Evolutionary conservation across 2,329 filamentous ascomycete genomes (phyloP).

Genomic region (Scedosporium minutisporum): DNA sequence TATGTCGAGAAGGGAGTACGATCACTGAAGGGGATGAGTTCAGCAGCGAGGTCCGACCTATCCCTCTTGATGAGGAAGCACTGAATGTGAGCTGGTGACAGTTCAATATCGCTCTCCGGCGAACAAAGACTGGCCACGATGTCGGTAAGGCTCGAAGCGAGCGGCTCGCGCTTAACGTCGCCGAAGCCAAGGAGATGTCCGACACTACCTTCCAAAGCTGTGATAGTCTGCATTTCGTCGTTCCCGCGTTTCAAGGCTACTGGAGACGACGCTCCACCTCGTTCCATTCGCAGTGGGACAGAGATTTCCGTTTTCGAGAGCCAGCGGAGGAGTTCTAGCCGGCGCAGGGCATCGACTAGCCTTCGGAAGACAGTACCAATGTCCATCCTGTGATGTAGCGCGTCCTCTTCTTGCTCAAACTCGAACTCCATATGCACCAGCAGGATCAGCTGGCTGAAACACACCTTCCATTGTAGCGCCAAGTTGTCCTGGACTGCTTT

Average conservation of each 20-base stretch:
- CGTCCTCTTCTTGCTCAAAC: constrained; percentile 62
- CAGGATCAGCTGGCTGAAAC: constrained; percentile 74
- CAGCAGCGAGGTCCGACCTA: constrained; percentile 48
- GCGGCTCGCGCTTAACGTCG: constrained; percentile 37
- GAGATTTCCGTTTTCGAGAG: constrained; percentile 50
- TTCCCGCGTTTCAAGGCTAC: constrained; percentile 27
- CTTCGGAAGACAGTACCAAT: constrained; percentile 61
- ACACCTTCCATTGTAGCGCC: constrained; percentile 59
- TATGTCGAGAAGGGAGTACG: constrained; percentile 62
- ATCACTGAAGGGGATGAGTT: constrained; percentile 46
- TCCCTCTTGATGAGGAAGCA: constrained; percentile 51
- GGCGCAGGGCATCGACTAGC: constrained; percentile 60
- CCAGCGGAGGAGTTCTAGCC: constrained; percentile 66
- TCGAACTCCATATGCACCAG: constrained; percentile 81
- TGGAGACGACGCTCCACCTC: constrained; percentile 22
- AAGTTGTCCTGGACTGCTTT: constrained; percentile 72
- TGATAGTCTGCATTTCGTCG: constrained; percentile 41
- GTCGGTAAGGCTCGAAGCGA: constrained; percentile 54
- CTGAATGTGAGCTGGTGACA: constrained; percentile 50
- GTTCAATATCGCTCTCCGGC: constrained; percentile 55
- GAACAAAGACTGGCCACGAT: constrained; percentile 58
- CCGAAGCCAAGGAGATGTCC: constrained; percentile 55
- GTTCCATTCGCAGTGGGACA: constrained; percentile 33
- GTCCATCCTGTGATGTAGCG: constrained; percentile 48
- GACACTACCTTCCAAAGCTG: constrained; percentile 49